Evolutionary conservation across 345 rosid genomes (phyloP), one percentile per base, ranked within the genome.

Genomic region (Melaleuca alternifolia): DNA sequence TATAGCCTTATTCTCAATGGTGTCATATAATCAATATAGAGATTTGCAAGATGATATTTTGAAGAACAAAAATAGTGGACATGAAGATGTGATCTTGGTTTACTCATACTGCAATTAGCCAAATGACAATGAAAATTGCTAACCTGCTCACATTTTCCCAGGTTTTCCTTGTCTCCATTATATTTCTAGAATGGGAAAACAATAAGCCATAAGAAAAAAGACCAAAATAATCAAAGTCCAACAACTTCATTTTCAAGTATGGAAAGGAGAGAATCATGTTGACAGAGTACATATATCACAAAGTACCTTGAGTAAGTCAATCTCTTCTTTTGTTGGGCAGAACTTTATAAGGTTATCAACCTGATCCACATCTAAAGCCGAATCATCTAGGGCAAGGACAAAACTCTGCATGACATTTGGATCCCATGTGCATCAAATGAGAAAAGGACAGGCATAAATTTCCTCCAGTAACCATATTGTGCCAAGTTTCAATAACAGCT

Each of bases 121-220:
- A 71, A 9, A 71, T 71, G 62, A 83, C 16, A 11, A 83, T 51
- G 85, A 83, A 83, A 53, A 53, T 51, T 53, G 48, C 85, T 26
- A 82, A 97, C 99, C 96, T 90, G 94, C 89, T 97, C 99, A 85
- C 99, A 97, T 91, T 92, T 97, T 87, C 99, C 98, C 83, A 97
- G 91, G 90, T 93, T 95, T n/a, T 94, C 95, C 88, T 91, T 94
- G 84, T 97, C 99, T 88, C 98, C 98, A 56, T 84, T 94, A 88
- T 96, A 95, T 54, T 95, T 94, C 99, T 96, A 87, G 33, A 83
- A 56, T 30, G 30, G 24, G 46, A 83, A 53, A 83, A 33, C 7
- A 10, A 83, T 10, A 51, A 83, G 12, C 79, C 26, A 71, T 37
- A 71, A 71, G 23, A 71, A 26, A 71, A 18, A 21, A 33, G 79